phyloP scores from a whole-genome alignment of 495 filamentous ascomycete species.

The Trichoderma asperelloides region DNA sequence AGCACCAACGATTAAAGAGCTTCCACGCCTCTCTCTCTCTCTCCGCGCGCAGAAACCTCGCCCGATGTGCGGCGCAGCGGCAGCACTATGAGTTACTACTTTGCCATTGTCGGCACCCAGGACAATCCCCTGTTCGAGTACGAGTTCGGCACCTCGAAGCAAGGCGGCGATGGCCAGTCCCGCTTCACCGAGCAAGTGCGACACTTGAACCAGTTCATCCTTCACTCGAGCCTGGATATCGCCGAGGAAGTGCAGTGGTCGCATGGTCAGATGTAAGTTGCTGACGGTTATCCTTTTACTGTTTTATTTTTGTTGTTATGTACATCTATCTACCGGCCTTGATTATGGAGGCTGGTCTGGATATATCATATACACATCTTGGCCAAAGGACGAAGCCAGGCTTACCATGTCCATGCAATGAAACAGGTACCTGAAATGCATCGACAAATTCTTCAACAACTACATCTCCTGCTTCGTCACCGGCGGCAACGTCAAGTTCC shows the following conservation, averaged over 20 bases:
- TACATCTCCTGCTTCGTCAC: conserved; percentile 91
- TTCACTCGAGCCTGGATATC: conserved; percentile 85
- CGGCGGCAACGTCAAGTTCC: conserved; percentile 70
- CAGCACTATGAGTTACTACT: conserved; percentile 83
- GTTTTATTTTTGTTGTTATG: background rate
- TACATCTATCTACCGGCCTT: background rate
- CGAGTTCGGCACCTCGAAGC: conserved; percentile 91
- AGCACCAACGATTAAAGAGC: too few species aligned
- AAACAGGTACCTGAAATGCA: conserved; percentile 82
- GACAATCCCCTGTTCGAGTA: conserved; percentile 93
- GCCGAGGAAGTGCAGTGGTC: conserved; percentile 94
- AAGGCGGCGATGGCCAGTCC: conserved; percentile 83
- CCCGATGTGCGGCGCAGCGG: background rate
- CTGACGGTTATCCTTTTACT: conserved; percentile 5
- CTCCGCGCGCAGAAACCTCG: conserved; percentile 2
- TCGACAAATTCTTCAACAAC: conserved; percentile 86
- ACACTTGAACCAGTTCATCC: conserved; percentile 95
- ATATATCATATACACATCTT: background rate
- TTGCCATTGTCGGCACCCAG: conserved; percentile 85
- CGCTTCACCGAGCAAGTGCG: conserved; percentile 78
- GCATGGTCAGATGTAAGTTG: conserved; percentile 59
- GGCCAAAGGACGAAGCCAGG: background rate
- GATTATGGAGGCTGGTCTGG: background rate
- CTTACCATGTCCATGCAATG: background rate
- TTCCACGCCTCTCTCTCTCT: too few species aligned